Percentiles rank a stretch among this genome's conserved stretches.
These are phyloP conservation scores for Dendrocalamus sinicus DNA, from an alignment of 176 grass and related monocot genomes.

Conservation along the genomic window DNA sequence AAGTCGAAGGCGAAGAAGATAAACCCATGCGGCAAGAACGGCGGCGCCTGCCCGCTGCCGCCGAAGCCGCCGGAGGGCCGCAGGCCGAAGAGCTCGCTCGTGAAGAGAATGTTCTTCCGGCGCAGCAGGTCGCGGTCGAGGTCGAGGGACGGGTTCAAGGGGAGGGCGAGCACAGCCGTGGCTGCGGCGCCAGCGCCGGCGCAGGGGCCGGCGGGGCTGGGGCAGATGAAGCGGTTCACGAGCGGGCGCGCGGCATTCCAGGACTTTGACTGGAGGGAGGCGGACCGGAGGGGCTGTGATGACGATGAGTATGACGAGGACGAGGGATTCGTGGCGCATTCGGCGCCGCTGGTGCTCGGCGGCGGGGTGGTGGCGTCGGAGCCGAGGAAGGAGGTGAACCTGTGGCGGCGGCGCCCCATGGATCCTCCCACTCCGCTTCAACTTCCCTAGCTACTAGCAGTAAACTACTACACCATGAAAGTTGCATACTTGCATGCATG, in stretches of 20 bases:
- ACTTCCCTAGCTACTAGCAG: constrained; percentile 26
- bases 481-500: constrained; percentile 2
- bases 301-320: constrained; percentile 1
- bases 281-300: constrained; percentile 12
- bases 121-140: constrained; percentile 48
- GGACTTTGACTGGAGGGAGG: constrained; percentile 79
- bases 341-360: constrained; percentile 72
- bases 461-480: not conserved
- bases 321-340: constrained; percentile 63
- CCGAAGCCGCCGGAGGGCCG: not conserved
- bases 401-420: constrained; percentile 89
- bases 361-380: constrained; percentile 59
- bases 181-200: not conserved
- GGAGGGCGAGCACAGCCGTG: not conserved
- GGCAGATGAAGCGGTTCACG: constrained; percentile 84
- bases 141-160: constrained; percentile 1
- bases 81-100: constrained; percentile 28
- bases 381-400: constrained; percentile 86
- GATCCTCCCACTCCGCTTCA: constrained; percentile 55
- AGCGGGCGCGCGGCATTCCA: constrained; percentile 68
- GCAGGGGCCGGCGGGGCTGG: constrained; percentile 35
- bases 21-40: constrained; percentile 51
- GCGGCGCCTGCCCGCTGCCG: constrained; percentile 48
- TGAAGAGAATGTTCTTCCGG: constrained; percentile 57
- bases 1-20: constrained; percentile 43